These are phyloP conservation scores for Penicillium brasilianum DNA, from an alignment of 2,329 filamentous ascomycete species.

Conservation along the genomic window DNA sequence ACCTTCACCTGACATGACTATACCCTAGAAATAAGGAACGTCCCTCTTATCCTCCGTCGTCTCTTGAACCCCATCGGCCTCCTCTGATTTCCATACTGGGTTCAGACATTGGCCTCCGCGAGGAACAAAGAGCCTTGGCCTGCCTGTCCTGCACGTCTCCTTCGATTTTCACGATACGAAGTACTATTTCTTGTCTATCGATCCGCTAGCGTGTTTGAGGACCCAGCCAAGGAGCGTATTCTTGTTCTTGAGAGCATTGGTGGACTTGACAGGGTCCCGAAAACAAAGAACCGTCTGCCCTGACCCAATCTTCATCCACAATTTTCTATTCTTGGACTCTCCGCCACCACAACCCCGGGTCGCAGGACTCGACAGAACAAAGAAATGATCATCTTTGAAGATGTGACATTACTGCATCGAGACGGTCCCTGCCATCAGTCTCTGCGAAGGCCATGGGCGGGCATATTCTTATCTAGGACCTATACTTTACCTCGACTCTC, in stretches of 20 bases:
- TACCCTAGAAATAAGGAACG: not conserved
- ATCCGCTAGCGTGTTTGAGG: not conserved
- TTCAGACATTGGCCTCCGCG: not conserved
- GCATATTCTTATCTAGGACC: not conserved
- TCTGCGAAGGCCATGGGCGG: not conserved
- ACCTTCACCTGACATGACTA: not conserved
- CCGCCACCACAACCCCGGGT: not conserved
- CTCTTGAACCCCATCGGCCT: not conserved
- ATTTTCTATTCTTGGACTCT: constrained; percentile 5
- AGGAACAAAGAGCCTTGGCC: not conserved
- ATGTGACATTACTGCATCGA: not conserved
- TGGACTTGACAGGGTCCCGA: not conserved
- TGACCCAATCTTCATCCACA: not conserved
- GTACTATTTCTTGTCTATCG: not conserved
- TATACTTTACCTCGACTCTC: not conserved
- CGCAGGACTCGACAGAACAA: not conserved
- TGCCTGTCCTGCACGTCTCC: not conserved
- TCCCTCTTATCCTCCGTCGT: not conserved
- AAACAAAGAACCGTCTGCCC: constrained; percentile 1
- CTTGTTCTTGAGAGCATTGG: not conserved
- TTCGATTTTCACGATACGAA: not conserved
- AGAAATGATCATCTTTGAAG: not conserved
- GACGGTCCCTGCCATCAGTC: not conserved
- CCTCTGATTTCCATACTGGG: not conserved
- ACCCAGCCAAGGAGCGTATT: not conserved